phyloP scores from a whole-genome alignment of 2,329 filamentous ascomycete genomes.

The Colletotrichum eremochloae region DNA sequence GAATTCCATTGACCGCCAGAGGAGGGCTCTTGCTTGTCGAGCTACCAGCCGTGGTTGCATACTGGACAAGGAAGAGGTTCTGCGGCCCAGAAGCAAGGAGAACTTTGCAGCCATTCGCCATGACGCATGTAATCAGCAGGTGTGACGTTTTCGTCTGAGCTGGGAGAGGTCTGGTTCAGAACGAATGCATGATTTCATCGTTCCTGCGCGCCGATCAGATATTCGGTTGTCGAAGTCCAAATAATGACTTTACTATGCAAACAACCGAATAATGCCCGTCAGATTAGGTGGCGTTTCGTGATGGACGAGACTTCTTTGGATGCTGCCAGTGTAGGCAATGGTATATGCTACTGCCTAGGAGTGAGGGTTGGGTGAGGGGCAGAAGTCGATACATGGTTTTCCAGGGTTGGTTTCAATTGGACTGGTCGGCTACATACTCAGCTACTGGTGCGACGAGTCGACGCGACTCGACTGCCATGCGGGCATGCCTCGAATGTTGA shows the following conservation, averaged over 20 bases:
- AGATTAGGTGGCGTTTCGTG: constrained; percentile 1
- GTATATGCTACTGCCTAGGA: neutral
- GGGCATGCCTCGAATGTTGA: constrained; percentile 22
- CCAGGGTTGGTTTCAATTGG: neutral
- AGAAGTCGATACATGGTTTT: neutral
- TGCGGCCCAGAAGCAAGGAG: neutral
- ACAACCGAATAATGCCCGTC: constrained; percentile 9
- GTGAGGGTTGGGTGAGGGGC: neutral
- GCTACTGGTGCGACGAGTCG: neutral
- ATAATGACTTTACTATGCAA: neutral
- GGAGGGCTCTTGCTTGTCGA: constrained; percentile 33
- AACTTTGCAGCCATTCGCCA: constrained; percentile 8
- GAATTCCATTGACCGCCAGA: constrained; percentile 11
- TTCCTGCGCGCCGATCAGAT: constrained; percentile 24
- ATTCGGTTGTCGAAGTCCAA: constrained; percentile 5
- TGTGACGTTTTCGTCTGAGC: constrained; percentile 16
- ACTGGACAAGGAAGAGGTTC: constrained; percentile 1
- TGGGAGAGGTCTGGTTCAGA: constrained; percentile 3
- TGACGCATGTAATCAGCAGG: constrained; percentile 18
- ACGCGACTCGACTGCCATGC: constrained; percentile 8
- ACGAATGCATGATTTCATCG: constrained; percentile 24
- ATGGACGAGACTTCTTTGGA: neutral
- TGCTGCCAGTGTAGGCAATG: neutral
- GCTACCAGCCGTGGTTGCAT: constrained; percentile 12
- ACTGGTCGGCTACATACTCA: neutral